These are phyloP conservation scores for Backusella mclennaniae DNA, from an alignment of 192 early-diverging fungal species.

Conservation along the genomic window DNA sequence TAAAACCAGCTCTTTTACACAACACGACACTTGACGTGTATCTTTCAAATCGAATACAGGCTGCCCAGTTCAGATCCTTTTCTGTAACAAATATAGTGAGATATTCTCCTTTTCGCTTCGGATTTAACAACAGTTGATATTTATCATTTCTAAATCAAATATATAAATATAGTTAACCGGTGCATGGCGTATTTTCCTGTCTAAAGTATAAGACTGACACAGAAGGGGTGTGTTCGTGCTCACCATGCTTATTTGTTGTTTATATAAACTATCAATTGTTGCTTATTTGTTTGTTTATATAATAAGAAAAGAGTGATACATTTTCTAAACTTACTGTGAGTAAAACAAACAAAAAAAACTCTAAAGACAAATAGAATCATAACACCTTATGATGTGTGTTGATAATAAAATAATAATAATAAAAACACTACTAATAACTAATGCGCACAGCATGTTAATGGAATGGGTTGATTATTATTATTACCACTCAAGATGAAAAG, in stretches of 20 bases:
- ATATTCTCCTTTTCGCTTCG: neutral
- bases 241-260: constrained; percentile 5
- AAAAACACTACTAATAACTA: too few species aligned
- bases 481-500: too few species aligned
- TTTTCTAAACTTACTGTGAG: neutral
- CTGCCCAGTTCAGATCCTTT: too few species aligned
- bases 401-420: neutral
- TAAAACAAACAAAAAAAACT: neutral
- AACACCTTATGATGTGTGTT: neutral
- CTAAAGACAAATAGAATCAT: neutral
- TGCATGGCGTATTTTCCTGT: neutral
- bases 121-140: neutral
- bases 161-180: neutral
- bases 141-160: neutral
- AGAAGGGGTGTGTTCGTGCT: neutral
- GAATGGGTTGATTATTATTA: too few species aligned
- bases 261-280: neutral
- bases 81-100: too few species aligned
- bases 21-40: neutral
- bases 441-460: too few species aligned
- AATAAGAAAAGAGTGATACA: neutral
- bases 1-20: neutral
- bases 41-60: neutral
- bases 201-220: neutral
- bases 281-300: neutral